Base-by-base conservation (phyloP, 2,329 filamentous ascomycete species). In the Fusarium humuli region DNA sequence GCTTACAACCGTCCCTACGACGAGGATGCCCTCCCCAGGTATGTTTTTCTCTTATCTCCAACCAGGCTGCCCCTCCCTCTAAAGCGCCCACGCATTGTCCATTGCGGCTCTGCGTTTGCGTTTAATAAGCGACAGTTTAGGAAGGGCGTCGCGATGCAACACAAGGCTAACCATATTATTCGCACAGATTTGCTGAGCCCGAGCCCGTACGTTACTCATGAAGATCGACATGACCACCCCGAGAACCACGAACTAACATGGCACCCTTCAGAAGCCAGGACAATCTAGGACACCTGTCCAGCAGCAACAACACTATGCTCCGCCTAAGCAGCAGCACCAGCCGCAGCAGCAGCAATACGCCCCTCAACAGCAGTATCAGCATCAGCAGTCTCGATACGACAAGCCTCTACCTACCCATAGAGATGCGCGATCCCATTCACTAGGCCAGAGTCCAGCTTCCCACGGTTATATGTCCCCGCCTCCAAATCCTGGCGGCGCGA, bases 1-100 rank as follows among this genome's bases (percentile, higher is more conserved):
- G 95, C 95, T 60, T 98, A 98, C 86, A 97, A 97, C 83, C 90
- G 90, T 80, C 89, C 91, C 59, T 96, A 94, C 84, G 97, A 99
- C 81, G 94, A 94, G 34, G 95, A 99, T 84, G 93, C 94, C 79
- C 89, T 99, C 70, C 95, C 95, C 78, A 94, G 94, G 92, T 96
- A 60, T 56, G 62, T 34, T 18, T 29, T 20, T 27, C 65, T 40
- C 6, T 48, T 16, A 25, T 20, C 34, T 23, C 48, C 55, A 55
- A 32, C 34, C 62, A 48, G 22, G 37, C 25, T 69, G 57, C 64
- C 67, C 67, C 63, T 64, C 72, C 20, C 32, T 49, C 32, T 82
- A 22, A n/a, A 53, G 34, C 23, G 32, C 58, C 41, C 54, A 66
- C 58, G 46, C 58, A 32, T 68, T 34, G 54, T 50, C 13, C 37